Conservation (phyloP, 495 filamentous ascomycete genomes). For the Glutinoglossum americanum region DNA sequence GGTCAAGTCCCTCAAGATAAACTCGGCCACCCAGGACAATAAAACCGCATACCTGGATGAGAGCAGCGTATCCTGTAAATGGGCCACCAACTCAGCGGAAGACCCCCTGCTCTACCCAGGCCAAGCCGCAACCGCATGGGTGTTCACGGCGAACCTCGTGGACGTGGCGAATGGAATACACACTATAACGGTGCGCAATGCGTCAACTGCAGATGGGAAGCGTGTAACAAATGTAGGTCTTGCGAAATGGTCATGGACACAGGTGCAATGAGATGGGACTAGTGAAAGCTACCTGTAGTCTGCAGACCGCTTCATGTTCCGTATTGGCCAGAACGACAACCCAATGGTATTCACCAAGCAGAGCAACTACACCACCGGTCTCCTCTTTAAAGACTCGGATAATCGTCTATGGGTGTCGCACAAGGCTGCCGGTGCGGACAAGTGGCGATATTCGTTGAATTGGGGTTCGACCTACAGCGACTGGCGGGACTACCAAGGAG, state of each 20-base stretch:
- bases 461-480: conserved; percentile 11
- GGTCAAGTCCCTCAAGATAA: conserved; percentile 25
- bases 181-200: conserved; percentile 35
- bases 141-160: conserved; percentile 27
- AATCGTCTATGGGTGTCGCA: conserved; percentile 10
- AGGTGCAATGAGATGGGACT: too few species aligned
- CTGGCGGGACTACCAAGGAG: conserved; percentile 1
- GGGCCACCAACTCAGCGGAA: not conserved
- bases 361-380: conserved; percentile 14
- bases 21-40: conserved; percentile 23
- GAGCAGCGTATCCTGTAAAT: conserved; percentile 15
- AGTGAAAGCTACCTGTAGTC: not conserved
- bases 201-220: conserved; percentile 18
- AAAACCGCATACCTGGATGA: conserved; percentile 7
- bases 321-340: conserved; percentile 33
- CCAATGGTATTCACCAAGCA: conserved; percentile 20
- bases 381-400: conserved; percentile 7
- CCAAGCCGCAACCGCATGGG: conserved; percentile 22
- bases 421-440: conserved; percentile 18
- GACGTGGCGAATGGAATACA: conserved; percentile 46
- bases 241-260: too few species aligned
- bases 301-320: conserved; percentile 31
- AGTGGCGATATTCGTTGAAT: conserved; percentile 15
- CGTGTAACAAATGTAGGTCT: conserved; percentile 19
- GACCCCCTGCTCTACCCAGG: too few species aligned